Evolutionary conservation across 352 stramenopile genomes (phyloP), one percentile per base, ranked within the genome.

Genomic region (Phytophthora pini): DNA sequence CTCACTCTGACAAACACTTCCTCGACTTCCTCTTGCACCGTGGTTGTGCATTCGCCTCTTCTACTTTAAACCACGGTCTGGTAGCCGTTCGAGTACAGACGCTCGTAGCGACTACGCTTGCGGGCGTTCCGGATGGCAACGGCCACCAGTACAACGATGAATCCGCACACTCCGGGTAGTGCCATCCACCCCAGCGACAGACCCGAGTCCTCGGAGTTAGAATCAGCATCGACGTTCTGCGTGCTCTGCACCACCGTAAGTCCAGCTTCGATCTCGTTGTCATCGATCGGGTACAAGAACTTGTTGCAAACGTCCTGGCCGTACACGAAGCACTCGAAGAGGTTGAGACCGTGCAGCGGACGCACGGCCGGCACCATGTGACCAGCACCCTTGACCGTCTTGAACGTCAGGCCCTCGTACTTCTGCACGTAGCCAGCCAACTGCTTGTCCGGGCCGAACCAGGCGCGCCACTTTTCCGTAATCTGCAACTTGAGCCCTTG

Each of bases 341-440:
- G 83, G 68, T 88, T 73, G 34, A 93, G 78, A 8, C 80, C 81
- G 51, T 90, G 83, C n/a, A 90, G 70, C 27, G 88, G 88, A 27
- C 85, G 84, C 47, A 92, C 83, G 0, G 78, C 80, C 1, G 82
- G 82, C 47, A 98, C 93, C 84, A 98, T 95, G 73, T 98, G 92
- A 1, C 94, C 94, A 13, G 90, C 89, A 13, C 92, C 93, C 59
- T 97, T 94, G 65, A 98, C 93, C 0, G 93, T 98, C 56, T 97
- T 80, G 78, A 97, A 98, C 5, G 79, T 87, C 13, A 98, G 51
- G 4, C 84, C 87, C 1, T 96, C 69, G 68, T 89, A 98, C 63
- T 91, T 84, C 53, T 96, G 82, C 17, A 93, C 76, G 68, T 97
- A 93, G 13, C 92, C 92, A 8, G 80, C 92, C 61, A 97, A 78